Evolutionary conservation across 192 early-diverging fungal genomes (phyloP), one percentile per base, ranked within the genome.

Genomic region (Helicostylum pulchrum): DNA sequence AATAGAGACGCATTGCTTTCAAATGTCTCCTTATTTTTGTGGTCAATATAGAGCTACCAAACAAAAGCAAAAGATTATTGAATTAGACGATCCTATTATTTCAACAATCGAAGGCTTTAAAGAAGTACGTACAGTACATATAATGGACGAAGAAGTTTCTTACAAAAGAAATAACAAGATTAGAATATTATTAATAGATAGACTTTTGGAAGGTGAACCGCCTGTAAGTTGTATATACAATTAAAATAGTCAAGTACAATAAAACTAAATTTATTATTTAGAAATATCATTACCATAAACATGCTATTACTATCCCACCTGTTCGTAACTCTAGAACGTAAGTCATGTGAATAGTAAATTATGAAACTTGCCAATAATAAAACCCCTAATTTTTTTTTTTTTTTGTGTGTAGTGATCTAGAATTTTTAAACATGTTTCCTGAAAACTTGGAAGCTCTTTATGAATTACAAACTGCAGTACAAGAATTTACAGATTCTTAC

Each of bases 1-100:
- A 46, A 44, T 80, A 83, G 82, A 83, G 15, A 71, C 79, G 4
- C 82, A 84, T 62, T 76, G 77, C 32, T 77, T 78, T 64, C 78
- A 62, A 6, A 71, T 75, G 0, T 84, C 82, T 8, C 82, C 82
- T n/a, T 84, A 84, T 62, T 84, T 62, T 54, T 75, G 64, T 46
- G 82, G 78, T 26, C 79, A 84, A 62, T 84, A 71, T 53, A 71
- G 73, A 36, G 74, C 76, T 11, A 52, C 76, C 1, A 63, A 63
- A 66, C 73, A 75, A 17, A 84, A 81, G 61, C 70, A 75, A 15
- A 84, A 81, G 31, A 75, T 80, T 6, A 73, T 83, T 21, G 59
- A 69, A 30, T 73, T 83, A 47, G 81, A 83, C 43, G 61, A 69
- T 53, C 71, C 72, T 36, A 58, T 50, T 20, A 69, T 84, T 30